Evolutionary conservation across 139 green algal species (phyloP).

Genomic region (Yamagishiella unicocca): DNA sequence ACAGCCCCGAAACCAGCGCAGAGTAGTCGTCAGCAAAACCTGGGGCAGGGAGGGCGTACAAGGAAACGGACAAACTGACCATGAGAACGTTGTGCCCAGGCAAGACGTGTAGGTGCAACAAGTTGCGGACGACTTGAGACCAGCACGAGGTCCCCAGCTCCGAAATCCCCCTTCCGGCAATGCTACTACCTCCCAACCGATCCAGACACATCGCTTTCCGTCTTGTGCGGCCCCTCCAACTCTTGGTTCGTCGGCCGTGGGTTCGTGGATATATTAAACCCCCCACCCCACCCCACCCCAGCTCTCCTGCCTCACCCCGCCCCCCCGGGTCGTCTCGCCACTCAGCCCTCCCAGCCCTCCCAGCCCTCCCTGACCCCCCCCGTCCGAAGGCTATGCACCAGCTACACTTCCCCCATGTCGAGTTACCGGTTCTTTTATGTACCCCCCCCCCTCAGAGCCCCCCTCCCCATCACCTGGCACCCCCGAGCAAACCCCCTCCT

Average conservation of each 20-base stretch:
- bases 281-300: neutral
- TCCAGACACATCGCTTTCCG: neutral
- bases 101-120: neutral
- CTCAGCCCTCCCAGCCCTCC: neutral
- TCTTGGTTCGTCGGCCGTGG: no score
- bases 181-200: neutral
- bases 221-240: no score
- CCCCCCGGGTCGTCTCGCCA: neutral
- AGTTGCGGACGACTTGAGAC: neutral
- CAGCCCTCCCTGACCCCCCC: no score
- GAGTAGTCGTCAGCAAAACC: constrained; percentile 90
- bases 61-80: neutral
- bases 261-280: neutral
- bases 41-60: neutral
- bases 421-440: no score
- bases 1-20: constrained; percentile 76
- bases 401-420: no score
- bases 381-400: neutral
- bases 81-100: no score
- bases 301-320: neutral
- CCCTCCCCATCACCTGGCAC: no score
- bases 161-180: neutral
- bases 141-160: neutral
- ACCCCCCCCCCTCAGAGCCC: no score
- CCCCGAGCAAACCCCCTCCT: no score